Evolutionary conservation across 768 basidiomycete species (phyloP).

Genomic region (Tricholomella constricta): DNA sequence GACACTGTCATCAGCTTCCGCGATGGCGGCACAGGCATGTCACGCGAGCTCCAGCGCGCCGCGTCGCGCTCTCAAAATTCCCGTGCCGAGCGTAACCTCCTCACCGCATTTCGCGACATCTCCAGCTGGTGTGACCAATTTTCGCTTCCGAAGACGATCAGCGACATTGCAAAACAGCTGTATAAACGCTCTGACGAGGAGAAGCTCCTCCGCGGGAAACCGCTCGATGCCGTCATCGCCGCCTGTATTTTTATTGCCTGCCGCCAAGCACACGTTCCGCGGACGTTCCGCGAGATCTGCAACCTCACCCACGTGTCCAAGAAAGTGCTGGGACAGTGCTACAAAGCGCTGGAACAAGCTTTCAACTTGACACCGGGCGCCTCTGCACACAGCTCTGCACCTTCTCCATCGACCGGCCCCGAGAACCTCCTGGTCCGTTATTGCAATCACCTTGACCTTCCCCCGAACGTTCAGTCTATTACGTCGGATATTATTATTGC

Average conservation of each 20-base stretch:
- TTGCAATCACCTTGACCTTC: slow-evolving; percentile 89
- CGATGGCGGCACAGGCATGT: slow-evolving; percentile 92
- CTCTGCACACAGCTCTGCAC: slow-evolving; percentile 49
- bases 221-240: slow-evolving; percentile 90
- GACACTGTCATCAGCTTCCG: slow-evolving; percentile 95
- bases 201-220: slow-evolving; percentile 88
- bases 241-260: slow-evolving; percentile 99
- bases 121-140: slow-evolving; percentile 95
- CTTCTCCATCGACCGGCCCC: slow-evolving; percentile 63
- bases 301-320: slow-evolving; percentile 92
- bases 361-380: slow-evolving; percentile 88
- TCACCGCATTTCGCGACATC: slow-evolving; percentile 89
- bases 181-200: slow-evolving; percentile 98
- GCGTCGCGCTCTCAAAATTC: slow-evolving; percentile 78
- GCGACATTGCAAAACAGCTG: slow-evolving; percentile 94
- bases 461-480: slow-evolving; percentile 79
- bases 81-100: slow-evolving; percentile 82
- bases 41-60: slow-evolving; percentile 90
- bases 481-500: slow-evolving; percentile 81
- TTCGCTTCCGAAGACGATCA: slow-evolving; percentile 89
- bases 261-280: slow-evolving; percentile 90
- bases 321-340: slow-evolving; percentile 92
- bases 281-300: slow-evolving; percentile 96
- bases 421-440: slow-evolving; percentile 91
- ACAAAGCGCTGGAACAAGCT: slow-evolving; percentile 84